phyloP scores from a whole-genome alignment of 768 basidiomycete genomes.

The Grammothele lineata region DNA sequence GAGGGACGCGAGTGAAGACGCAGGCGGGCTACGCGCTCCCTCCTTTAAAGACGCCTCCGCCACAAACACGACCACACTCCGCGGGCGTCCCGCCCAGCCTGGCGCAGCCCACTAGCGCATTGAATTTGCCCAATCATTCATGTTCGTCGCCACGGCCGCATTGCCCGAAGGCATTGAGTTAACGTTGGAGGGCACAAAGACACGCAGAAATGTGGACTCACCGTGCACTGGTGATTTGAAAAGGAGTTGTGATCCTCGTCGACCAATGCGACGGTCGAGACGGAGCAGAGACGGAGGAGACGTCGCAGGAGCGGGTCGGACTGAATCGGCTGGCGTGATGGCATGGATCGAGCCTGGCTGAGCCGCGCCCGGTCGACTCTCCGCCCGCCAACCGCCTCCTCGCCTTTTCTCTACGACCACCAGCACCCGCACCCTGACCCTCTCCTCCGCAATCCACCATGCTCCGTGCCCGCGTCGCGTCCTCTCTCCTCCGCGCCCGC shows the following conservation, averaged over 20 bases:
- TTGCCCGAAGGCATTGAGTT: no score
- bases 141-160: not conserved
- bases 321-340: constrained; percentile 24
- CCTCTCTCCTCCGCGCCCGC: constrained; percentile 61
- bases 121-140: no score
- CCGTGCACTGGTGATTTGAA: no score
- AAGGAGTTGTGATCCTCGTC: no score
- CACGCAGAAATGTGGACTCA: no score
- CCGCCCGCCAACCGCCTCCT: no score
- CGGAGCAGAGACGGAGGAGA: not conserved
- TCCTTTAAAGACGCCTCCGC: constrained; percentile 7
- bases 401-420: constrained; percentile 17
- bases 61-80: constrained; percentile 25
- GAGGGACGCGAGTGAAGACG: no score
- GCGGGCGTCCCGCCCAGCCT: constrained; percentile 3
- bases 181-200: no score
- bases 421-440: constrained; percentile 8
- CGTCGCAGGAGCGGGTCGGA: constrained; percentile 20
- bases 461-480: constrained; percentile 58
- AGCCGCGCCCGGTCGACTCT: constrained; percentile 22
- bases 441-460: constrained; percentile 19
- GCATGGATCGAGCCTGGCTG: constrained; percentile 18
- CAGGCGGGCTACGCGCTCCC: no score
- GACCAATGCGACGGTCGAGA: not conserved
- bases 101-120: no score